These are phyloP conservation scores for Lagenidium sp. DNA, from an alignment of 352 stramenopile species.

Conservation along the genomic window DNA sequence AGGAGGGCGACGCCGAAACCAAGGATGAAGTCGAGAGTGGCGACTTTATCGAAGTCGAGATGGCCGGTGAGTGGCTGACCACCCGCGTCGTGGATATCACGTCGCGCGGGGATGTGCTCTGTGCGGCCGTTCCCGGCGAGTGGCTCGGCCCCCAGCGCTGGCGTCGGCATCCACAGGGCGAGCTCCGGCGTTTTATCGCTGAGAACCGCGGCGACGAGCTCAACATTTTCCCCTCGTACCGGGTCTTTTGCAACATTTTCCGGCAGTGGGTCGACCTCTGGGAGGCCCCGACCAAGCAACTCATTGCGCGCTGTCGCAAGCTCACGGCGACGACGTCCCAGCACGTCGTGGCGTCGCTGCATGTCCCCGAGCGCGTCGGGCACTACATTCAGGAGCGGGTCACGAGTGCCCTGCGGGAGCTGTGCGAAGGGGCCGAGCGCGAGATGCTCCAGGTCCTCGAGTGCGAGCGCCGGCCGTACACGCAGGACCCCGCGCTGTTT, in stretches of 20 bases:
- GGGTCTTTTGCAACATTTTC: conserved; percentile 29
- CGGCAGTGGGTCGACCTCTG: conserved; percentile 28
- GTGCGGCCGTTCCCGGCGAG: background rate
- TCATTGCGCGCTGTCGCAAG: conserved; percentile 15
- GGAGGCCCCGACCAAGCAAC: conserved; percentile 16
- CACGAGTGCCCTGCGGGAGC: conserved; percentile 3
- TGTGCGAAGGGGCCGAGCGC: conserved; percentile 5
- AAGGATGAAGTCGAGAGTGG: background rate
- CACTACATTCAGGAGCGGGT: conserved; percentile 14
- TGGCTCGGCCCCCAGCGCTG: conserved; percentile 1
- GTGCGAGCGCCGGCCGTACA: conserved; percentile 25
- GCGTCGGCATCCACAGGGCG: conserved; percentile 6
- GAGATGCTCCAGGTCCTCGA: conserved; percentile 15
- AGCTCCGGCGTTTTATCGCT: conserved; percentile 2
- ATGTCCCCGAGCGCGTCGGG: conserved; percentile 9
- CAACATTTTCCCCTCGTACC: conserved; percentile 11
- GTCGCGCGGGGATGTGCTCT: conserved; percentile 4
- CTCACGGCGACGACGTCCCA: conserved; percentile 21
- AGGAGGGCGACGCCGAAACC: background rate
- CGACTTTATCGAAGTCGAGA: conserved; percentile 2
- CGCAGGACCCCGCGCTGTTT: conserved; percentile 25
- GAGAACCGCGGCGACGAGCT: conserved; percentile 15
- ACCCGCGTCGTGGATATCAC: background rate
- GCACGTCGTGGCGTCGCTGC: conserved; percentile 8
- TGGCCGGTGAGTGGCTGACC: background rate